Base-by-base conservation (phyloP, 352 stramenopile species). In the Pythium dissimile region DNA sequence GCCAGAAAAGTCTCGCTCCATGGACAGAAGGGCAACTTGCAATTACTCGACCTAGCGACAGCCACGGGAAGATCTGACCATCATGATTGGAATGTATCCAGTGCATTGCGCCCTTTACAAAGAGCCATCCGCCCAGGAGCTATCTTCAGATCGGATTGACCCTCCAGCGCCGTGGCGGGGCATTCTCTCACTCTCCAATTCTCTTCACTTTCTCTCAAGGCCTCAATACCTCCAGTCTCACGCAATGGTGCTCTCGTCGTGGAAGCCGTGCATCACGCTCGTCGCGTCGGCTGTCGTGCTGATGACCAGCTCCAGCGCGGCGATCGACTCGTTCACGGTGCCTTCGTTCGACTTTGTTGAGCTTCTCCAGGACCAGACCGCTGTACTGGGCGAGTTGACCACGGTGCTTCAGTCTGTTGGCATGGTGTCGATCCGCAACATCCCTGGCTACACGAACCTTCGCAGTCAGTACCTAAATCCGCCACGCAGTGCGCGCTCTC, bases 341-440 rank as follows among this genome's bases (percentile, higher is more conserved):
- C 15, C 35, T 27, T n/a, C 51, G 52, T 15, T 23, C 32, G 34
- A 41, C 34, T 41, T 41, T 41, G 34, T 41, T 3, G 12, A 41
- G 34, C 34, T 41, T 12, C 54, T 67, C 30, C 30, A 58, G 21
- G 31, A 20, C 21, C 16, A 51, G 39, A 41, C 5, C 34, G 12
- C 20, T 16, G 34, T 41, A 16, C 34, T 41, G 12, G 20, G 34
- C 34, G 34, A 12, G 16, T 16, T 41, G 12, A 20, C 34, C 7
- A 41, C 34, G 12, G 34, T 20, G 34, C 34, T 41, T n/a, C 34
- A 41, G 34, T 41, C 34, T 15, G 34, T 41, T 12, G 60, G 60
- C 26, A 45, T 67, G 21, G 48, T 63, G 34, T 45, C 53, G 24
- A 55, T 67, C 39, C 46, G 49, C 5, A 45, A 52, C 39, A 49